Evolutionary conservation across 2,329 filamentous ascomycete species (phyloP).

Genomic region (Periconia sp.): DNA sequence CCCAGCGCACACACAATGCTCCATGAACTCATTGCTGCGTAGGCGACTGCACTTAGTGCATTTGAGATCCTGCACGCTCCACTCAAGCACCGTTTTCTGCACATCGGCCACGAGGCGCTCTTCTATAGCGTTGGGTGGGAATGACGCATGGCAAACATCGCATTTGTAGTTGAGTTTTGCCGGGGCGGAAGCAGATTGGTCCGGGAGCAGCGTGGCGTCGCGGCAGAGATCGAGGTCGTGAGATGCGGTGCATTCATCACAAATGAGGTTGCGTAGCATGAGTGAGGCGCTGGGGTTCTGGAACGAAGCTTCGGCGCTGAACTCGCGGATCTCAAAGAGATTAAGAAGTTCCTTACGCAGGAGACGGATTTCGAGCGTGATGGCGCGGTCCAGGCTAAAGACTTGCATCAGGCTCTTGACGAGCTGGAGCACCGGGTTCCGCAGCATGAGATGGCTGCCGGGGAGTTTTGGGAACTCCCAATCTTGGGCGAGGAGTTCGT

Average conservation of each 20-base stretch:
- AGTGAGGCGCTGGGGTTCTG: conserved; percentile 79
- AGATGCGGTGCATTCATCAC: conserved; percentile 85
- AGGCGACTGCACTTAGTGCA: conserved; percentile 71
- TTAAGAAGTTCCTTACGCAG: conserved; percentile 86
- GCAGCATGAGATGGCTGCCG: conserved; percentile 64
- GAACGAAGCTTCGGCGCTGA: conserved; percentile 85
- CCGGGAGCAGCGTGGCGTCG: conserved; percentile 72
- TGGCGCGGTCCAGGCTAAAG: conserved; percentile 85
- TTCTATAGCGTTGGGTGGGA: conserved; percentile 79
- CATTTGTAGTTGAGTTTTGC: conserved; percentile 74
- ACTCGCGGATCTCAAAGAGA: conserved; percentile 93
- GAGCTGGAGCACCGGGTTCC: conserved; percentile 81
- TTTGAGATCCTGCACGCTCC: conserved; percentile 87
- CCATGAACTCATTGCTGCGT: conserved; percentile 89
- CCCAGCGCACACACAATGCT: conserved; percentile 92
- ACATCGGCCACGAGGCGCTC: conserved; percentile 78
- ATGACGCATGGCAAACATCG: conserved; percentile 71
- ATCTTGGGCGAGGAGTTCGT: conserved; percentile 83
- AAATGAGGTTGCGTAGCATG: conserved; percentile 74
- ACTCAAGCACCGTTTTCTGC: conserved; percentile 73
- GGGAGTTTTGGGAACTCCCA: conserved; percentile 83
- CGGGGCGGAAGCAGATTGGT: conserved; percentile 1
- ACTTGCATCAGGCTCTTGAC: conserved; percentile 94
- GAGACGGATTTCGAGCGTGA: conserved; percentile 82
- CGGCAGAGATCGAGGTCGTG: conserved; percentile 91